A percentile compares a stretch with the other conserved stretches of the same genome.
These are phyloP conservation scores for Pichia sp. DNA, from an alignment of 1,139 yeast genomes.

Conservation along the genomic window DNA sequence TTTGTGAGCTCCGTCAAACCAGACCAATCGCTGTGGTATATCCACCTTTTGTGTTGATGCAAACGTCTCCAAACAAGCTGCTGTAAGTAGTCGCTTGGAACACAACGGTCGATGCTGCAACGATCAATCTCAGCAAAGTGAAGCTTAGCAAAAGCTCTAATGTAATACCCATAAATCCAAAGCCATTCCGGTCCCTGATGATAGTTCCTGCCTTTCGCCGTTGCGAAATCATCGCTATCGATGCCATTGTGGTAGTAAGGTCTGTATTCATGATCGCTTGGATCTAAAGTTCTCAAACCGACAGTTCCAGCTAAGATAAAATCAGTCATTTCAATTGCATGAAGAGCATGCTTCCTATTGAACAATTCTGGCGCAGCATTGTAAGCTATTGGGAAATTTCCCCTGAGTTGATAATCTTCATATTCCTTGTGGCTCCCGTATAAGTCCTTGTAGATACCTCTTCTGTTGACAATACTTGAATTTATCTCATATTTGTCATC, in stretches of 20 bases:
- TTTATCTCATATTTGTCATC: constrained; percentile 56
- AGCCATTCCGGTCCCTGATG: constrained; percentile 99
- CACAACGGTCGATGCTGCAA: constrained; percentile 24
- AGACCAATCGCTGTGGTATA: constrained; percentile 75
- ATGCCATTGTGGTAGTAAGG: constrained; percentile 80
- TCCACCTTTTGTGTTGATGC: constrained; percentile 61
- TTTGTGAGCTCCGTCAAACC: constrained; percentile 91
- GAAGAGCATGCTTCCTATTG: constrained; percentile 48
- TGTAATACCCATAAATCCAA: constrained; percentile 83
- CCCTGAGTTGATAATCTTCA: constrained; percentile 90
- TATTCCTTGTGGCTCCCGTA: constrained; percentile 74
- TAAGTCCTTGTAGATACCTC: constrained; percentile 91
- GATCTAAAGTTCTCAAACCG: constrained; percentile 90
- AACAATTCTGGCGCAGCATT: constrained; percentile 91
- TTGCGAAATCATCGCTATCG: constrained; percentile 81
- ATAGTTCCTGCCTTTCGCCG: constrained; percentile 91
- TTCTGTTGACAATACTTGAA: constrained; percentile 61
- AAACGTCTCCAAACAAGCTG: constrained; percentile 45
- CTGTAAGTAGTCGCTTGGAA: constrained; percentile 35
- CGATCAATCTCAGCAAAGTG: constrained; percentile 33
- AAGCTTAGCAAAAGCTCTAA: constrained; percentile 64
- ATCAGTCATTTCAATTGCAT: constrained; percentile 69
- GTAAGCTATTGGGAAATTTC: constrained; percentile 91
- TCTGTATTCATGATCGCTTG: constrained; percentile 82
- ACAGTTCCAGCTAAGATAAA: constrained; percentile 72